Evolutionary conservation across 73 alveolate genomes (phyloP).

Genomic region (Symbiodinium natans): DNA sequence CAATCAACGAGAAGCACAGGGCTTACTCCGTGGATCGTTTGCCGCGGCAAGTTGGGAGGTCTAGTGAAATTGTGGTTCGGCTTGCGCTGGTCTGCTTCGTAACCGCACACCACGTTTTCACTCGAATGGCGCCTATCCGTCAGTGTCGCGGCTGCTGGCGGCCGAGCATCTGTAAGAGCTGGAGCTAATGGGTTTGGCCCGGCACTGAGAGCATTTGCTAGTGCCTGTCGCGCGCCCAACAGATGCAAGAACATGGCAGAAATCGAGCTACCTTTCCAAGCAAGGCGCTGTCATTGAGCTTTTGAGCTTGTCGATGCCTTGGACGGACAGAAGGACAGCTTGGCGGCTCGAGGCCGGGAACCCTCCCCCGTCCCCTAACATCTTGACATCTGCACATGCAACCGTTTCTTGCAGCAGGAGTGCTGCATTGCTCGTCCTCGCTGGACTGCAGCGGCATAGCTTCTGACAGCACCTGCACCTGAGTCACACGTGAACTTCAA

Average conservation of each 20-base stretch:
- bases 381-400: not conserved
- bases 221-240: too few relatives aligned
- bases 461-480: slow-evolving; percentile 47
- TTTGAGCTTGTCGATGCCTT: slow-evolving; percentile 11
- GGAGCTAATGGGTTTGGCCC: not conserved
- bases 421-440: slow-evolving; percentile 66
- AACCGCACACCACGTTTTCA: not conserved
- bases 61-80: not conserved
- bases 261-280: too few relatives aligned
- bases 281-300: not conserved
- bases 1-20: not conserved
- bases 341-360: too few relatives aligned
- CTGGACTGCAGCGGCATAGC: slow-evolving; percentile 37
- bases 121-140: not conserved
- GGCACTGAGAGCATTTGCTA: not conserved
- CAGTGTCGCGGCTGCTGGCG: not conserved
- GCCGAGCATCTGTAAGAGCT: not conserved
- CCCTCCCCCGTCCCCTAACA: too few relatives aligned
- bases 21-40: not conserved
- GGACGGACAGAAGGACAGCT: too few relatives aligned
- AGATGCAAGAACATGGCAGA: too few relatives aligned
- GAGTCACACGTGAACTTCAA: not conserved
- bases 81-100: not conserved
- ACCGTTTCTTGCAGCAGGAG: not conserved
- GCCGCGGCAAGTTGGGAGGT: not conserved